phyloP scores from a whole-genome alignment of 2,329 filamentous ascomycete species.

The Ascocoryne sarcoides region DNA sequence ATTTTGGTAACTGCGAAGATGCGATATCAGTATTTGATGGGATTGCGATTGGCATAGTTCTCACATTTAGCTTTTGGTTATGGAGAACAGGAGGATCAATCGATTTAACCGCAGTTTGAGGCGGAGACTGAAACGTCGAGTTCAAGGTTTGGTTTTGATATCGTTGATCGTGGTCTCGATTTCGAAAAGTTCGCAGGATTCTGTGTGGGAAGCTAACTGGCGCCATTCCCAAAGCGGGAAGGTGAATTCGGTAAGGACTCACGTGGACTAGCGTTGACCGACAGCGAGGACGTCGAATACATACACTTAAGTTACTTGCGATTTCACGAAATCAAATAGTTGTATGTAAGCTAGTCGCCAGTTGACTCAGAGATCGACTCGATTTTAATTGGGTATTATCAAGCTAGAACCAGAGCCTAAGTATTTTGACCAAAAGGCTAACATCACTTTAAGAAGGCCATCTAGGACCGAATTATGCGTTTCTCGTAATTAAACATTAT shows the following conservation, averaged over 20 bases:
- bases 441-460: background rate
- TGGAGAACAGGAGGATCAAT: slow-evolving; percentile 86
- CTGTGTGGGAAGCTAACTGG: slow-evolving; percentile 2
- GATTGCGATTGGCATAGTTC: slow-evolving; percentile 4
- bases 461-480: background rate
- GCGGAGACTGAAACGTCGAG: slow-evolving; percentile 99
- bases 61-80: slow-evolving; percentile 23
- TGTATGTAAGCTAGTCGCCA: no score
- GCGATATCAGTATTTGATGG: slow-evolving; percentile 14
- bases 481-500: no score
- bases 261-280: no score
- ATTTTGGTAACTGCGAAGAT: slow-evolving; percentile 57
- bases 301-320: no score
- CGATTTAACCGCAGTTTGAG: slow-evolving; percentile 94
- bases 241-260: background rate
- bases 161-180: slow-evolving; percentile 2
- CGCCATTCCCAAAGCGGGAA: background rate
- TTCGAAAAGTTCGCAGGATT: slow-evolving; percentile 7
- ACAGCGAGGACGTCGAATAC: no score
- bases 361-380: no score
- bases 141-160: slow-evolving; percentile 31
- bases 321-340: no score
- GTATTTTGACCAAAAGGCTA: background rate
- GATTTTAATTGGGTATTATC: background rate
- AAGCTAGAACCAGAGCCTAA: background rate